phyloP scores from a whole-genome alignment of 495 filamentous ascomycete genomes.

The Neurospora sp. region DNA sequence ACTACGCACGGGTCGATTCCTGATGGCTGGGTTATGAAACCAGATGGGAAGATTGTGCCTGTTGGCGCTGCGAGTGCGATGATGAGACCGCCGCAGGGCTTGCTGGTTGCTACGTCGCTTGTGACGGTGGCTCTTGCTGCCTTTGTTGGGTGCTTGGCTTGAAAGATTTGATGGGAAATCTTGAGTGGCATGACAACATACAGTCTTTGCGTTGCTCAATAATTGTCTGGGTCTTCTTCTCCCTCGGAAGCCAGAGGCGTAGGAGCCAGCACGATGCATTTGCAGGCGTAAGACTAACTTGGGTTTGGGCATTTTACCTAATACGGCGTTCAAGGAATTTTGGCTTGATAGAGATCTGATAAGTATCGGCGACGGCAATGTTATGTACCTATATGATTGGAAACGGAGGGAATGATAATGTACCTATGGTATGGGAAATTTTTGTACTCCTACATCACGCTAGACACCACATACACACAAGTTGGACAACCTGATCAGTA shows the following conservation, averaged over 20 bases:
- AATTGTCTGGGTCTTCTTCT: background rate
- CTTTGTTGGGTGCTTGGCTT: background rate
- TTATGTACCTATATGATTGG: background rate
- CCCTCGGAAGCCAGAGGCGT: background rate
- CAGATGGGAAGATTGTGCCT: slow-evolving; percentile 57
- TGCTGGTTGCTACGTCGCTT: background rate
- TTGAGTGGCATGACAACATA: background rate
- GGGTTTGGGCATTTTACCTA: background rate
- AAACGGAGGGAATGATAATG: background rate
- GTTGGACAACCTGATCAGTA: background rate
- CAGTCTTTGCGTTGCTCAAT: background rate
- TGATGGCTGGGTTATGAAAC: slow-evolving; percentile 64
- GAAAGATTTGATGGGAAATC: background rate
- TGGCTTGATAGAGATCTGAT: background rate
- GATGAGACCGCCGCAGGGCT: background rate
- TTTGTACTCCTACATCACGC: background rate
- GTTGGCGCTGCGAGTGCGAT: slow-evolving; percentile 33
- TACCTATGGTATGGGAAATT: background rate
- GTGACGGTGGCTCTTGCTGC: background rate
- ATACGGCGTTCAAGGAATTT: background rate
- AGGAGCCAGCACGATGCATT: background rate
- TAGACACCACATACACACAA: background rate
- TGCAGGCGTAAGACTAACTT: background rate
- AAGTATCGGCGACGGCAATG: background rate
- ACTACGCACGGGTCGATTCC: slow-evolving; percentile 44